A percentile compares a stretch with the other conserved stretches of the same genome.
Evolutionary conservation across 352 stramenopile species (phyloP).

Genomic region (Globisporangium alternatum): DNA sequence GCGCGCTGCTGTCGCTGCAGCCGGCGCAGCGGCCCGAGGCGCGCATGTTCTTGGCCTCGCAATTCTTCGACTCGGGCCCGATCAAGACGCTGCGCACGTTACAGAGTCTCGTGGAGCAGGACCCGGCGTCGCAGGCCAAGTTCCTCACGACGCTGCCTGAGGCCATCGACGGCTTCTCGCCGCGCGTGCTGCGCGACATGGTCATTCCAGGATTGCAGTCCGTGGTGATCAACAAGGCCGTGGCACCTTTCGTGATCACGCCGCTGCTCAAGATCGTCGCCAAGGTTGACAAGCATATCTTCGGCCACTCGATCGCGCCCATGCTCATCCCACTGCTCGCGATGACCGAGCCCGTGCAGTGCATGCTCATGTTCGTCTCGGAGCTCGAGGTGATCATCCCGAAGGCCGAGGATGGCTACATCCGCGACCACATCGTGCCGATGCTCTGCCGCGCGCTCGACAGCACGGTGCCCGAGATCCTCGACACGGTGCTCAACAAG

Average conservation of each 20-base stretch:
- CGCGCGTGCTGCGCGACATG: conserved; percentile 80
- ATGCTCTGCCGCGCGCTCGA: conserved; percentile 85
- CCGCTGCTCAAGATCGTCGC: conserved; percentile 86
- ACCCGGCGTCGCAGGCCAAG: conserved; percentile 76
- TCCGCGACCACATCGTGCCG: conserved; percentile 85
- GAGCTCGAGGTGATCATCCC: conserved; percentile 79
- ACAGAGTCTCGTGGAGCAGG: conserved; percentile 81
- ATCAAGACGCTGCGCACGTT: conserved; percentile 82
- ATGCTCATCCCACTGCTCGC: conserved; percentile 81
- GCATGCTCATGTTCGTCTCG: conserved; percentile 90
- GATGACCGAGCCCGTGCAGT: conserved; percentile 86
- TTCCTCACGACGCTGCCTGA: conserved; percentile 73
- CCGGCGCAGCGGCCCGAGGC: conserved; percentile 63
- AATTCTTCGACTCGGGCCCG: conserved; percentile 84
- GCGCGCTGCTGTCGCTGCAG: conserved; percentile 63
- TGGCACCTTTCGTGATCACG: conserved; percentile 86
- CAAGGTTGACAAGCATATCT: conserved; percentile 85
- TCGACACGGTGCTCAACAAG: conserved; percentile 87
- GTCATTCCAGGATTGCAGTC: conserved; percentile 76
- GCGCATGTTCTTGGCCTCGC: conserved; percentile 72
- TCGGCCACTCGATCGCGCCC: conserved; percentile 65
- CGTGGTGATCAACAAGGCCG: conserved; percentile 81
- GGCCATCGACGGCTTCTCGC: conserved; percentile 75
- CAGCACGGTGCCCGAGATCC: conserved; percentile 80
- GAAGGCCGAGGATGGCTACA: conserved; percentile 86